phyloP scores from a whole-genome alignment of 139 green algal species.

The Desmodesmus armatus region DNA sequence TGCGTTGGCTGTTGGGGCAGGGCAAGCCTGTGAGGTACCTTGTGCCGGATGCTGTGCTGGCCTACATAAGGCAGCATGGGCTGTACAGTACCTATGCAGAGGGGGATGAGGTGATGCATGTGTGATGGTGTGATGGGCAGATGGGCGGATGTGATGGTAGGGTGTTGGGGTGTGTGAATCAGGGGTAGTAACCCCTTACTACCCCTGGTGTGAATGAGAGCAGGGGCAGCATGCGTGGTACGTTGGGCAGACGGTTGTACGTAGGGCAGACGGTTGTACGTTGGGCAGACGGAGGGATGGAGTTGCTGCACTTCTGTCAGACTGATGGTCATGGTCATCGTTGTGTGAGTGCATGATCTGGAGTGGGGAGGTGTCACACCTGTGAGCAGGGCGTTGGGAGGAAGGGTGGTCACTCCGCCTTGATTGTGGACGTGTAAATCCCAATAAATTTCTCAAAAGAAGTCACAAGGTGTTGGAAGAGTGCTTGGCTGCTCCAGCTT shows the following conservation, averaged over 20 bases:
- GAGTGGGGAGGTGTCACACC: too few relatives aligned
- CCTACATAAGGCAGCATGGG: conserved; percentile 46
- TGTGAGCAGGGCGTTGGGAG: too few relatives aligned
- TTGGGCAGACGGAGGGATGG: neutral
- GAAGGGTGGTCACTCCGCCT: too few relatives aligned
- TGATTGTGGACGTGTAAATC: too few relatives aligned
- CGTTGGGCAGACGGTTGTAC: neutral
- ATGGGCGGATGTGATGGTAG: neutral
- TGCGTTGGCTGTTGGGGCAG: conserved; percentile 48
- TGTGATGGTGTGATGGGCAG: neutral
- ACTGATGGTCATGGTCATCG: too few relatives aligned
- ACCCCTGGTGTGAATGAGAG: neutral
- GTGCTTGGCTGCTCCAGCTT: too few relatives aligned
- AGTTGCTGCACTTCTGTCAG: neutral
- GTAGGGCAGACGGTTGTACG: neutral
- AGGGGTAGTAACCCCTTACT: too few relatives aligned
- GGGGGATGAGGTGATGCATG: neutral
- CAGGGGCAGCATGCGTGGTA: neutral
- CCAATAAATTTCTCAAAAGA: too few relatives aligned
- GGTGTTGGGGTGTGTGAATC: too few relatives aligned
- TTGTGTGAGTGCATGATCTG: too few relatives aligned
- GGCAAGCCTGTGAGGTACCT: conserved; percentile 48
- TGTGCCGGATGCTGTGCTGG: conserved; percentile 45
- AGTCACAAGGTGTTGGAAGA: too few relatives aligned
- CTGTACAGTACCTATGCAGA: conserved; percentile 54